These are phyloP conservation scores for Tolypocladium album DNA, from an alignment of 2,329 filamentous ascomycete species.

Conservation along the genomic window DNA sequence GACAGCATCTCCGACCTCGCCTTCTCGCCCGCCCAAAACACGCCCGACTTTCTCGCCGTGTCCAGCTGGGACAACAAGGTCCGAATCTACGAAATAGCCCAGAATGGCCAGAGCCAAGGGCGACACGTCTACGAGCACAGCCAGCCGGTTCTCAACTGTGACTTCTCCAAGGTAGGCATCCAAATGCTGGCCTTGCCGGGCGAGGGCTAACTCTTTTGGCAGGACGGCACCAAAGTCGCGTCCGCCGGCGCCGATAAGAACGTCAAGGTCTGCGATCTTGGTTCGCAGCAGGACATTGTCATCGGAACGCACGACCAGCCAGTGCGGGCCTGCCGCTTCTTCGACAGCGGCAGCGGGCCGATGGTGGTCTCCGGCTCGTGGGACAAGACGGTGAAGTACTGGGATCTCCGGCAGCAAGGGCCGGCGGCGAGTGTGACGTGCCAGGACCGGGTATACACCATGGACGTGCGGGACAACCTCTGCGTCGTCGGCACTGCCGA, in stretches of 20 bases:
- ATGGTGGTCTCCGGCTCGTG: slow-evolving; percentile 89
- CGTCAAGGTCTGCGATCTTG: slow-evolving; percentile 78
- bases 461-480: slow-evolving; percentile 83
- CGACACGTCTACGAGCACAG: slow-evolving; percentile 82
- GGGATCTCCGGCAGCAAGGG: slow-evolving; percentile 62
- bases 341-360: slow-evolving; percentile 58
- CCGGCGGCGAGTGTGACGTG: slow-evolving; percentile 55
- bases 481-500: slow-evolving; percentile 90
- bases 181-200: no score
- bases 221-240: slow-evolving; percentile 87
- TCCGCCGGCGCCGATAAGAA: slow-evolving; percentile 87
- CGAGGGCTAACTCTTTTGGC: background rate
- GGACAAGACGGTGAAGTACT: slow-evolving; percentile 88
- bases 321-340: slow-evolving; percentile 69
- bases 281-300: slow-evolving; percentile 53
- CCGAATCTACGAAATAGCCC: slow-evolving; percentile 85
- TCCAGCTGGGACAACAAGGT: slow-evolving; percentile 98
- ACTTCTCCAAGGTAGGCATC: slow-evolving; percentile 72
- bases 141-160: slow-evolving; percentile 70
- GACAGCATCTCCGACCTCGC: slow-evolving; percentile 83
- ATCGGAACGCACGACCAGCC: slow-evolving; percentile 79
- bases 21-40: slow-evolving; percentile 60
- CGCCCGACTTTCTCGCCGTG: slow-evolving; percentile 70
- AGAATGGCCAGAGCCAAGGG: slow-evolving; percentile 67
- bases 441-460: slow-evolving; percentile 76